Percentiles rank a stretch among this genome's conserved stretches.
phyloP scores from a whole-genome alignment of 805 yeast genomes.

The Debaryomyces maramus region DNA sequence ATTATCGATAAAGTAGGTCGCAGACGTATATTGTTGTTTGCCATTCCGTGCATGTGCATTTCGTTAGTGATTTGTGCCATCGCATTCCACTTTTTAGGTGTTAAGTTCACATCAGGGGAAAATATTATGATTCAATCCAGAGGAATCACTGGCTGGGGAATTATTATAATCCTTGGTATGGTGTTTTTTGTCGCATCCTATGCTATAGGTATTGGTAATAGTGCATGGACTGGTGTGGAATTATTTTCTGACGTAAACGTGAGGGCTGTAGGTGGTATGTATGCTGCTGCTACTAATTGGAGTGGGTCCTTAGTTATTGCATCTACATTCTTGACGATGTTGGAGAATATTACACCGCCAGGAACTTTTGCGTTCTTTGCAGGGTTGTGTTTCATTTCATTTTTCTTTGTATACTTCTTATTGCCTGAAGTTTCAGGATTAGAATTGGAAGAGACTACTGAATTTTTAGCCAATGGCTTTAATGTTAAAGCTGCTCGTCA shows the following conservation, averaged over 20 bases:
- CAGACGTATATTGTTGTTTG: slow-evolving; percentile 70
- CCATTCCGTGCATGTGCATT: slow-evolving; percentile 83
- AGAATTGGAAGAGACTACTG: slow-evolving; percentile 88
- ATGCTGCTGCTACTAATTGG: slow-evolving; percentile 94
- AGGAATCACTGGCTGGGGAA: slow-evolving; percentile 80
- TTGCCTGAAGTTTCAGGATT: slow-evolving; percentile 92
- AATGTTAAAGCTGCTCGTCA: slow-evolving; percentile 59
- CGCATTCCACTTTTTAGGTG: slow-evolving; percentile 84
- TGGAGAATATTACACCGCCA: slow-evolving; percentile 88
- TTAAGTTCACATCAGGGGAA: slow-evolving; percentile 51
- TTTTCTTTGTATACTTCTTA: slow-evolving; percentile 74
- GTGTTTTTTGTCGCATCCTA: slow-evolving; percentile 85
- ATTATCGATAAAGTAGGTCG: slow-evolving; percentile 89
- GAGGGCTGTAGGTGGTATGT: slow-evolving; percentile 88
- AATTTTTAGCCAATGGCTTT: slow-evolving; percentile 79
- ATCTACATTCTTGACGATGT: slow-evolving; percentile 90
- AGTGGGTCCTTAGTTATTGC: slow-evolving; percentile 90
- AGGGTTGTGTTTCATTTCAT: slow-evolving; percentile 70
- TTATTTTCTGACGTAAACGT: slow-evolving; percentile 86
- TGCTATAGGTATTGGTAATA: slow-evolving; percentile 94
- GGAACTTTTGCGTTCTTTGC: slow-evolving; percentile 94
- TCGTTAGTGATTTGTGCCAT: slow-evolving; percentile 80
- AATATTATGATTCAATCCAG: slow-evolving; percentile 35
- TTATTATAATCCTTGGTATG: slow-evolving; percentile 81
- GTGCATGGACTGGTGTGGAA: slow-evolving; percentile 98